Percentiles rank a stretch among this genome's conserved stretches.
Evolutionary conservation across 2,329 filamentous ascomycete species (phyloP).

Genomic region (Delphinella strobiligena): DNA sequence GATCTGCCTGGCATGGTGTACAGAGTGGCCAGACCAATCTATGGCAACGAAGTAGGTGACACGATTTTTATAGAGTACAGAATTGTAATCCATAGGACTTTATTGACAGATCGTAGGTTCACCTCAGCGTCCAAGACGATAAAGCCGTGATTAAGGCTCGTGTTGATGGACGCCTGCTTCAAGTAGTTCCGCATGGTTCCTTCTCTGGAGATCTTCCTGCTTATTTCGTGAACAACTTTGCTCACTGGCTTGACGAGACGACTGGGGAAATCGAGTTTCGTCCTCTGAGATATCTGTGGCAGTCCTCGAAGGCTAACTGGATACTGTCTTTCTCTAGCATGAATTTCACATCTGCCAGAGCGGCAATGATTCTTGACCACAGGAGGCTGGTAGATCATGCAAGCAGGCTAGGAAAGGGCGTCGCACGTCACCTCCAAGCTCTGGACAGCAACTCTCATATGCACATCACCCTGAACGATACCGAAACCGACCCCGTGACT

Average conservation of each 20-base stretch:
- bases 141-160: conserved; percentile 33
- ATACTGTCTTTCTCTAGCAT: conserved; percentile 14
- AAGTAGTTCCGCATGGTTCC: conserved; percentile 21
- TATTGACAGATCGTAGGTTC: too few relatives aligned
- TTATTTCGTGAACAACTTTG: conserved; percentile 38
- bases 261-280: conserved; percentile 41
- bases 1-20: conserved; percentile 42
- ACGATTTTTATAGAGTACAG: too few relatives aligned
- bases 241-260: conserved; percentile 48
- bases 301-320: conserved; percentile 8
- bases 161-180: conserved; percentile 16
- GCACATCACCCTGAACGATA: conserved; percentile 10
- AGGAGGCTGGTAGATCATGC: conserved; percentile 31
- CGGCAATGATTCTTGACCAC: conserved; percentile 40
- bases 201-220: conserved; percentile 38
- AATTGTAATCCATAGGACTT: too few relatives aligned
- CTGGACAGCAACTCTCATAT: conserved; percentile 10
- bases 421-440: conserved; percentile 35
- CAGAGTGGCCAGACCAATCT: conserved; percentile 24
- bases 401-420: conserved; percentile 28
- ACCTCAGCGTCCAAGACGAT: conserved; percentile 39
- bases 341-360: conserved; percentile 38
- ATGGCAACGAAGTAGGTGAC: conserved; percentile 30
- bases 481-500: neutral
- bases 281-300: conserved; percentile 14